Evolutionary conservation across 192 early-diverging fungal species (phyloP).

Genomic region (Rhizophagus sp.): DNA sequence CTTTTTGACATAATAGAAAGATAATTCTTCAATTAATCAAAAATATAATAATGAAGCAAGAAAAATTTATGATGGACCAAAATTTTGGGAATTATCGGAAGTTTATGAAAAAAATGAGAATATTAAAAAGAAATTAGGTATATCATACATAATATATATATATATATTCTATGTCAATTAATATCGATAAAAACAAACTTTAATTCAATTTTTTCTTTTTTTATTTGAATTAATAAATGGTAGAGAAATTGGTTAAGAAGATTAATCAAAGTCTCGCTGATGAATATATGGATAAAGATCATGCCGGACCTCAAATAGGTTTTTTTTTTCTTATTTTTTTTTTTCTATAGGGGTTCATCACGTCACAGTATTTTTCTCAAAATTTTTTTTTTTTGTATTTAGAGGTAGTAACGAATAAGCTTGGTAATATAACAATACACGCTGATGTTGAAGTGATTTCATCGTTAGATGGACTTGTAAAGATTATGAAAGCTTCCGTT

Average conservation of each 20-base stretch:
- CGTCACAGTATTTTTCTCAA: neutral
- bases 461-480: neutral
- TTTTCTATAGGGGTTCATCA: neutral
- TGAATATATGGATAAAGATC: neutral
- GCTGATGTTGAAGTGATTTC: constrained; percentile 8
- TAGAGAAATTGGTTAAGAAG: neutral
- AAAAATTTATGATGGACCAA: neutral
- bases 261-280: neutral
- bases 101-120: neutral
- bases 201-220: no score
- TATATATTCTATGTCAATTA: no score
- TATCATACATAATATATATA: no score
- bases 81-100: neutral
- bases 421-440: neutral
- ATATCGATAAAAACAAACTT: no score
- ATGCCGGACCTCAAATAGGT: neutral
- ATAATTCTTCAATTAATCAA: neutral
- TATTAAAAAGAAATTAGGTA: neutral
- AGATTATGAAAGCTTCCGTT: constrained; percentile 1
- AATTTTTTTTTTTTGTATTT: neutral
- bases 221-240: neutral
- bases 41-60: neutral
- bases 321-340: neutral
- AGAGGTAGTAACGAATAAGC: neutral
- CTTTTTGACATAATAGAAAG: neutral